Evolutionary conservation across 1,284 basidiomycete species (phyloP).

Genomic region (Cystobasidium slooffiae): DNA sequence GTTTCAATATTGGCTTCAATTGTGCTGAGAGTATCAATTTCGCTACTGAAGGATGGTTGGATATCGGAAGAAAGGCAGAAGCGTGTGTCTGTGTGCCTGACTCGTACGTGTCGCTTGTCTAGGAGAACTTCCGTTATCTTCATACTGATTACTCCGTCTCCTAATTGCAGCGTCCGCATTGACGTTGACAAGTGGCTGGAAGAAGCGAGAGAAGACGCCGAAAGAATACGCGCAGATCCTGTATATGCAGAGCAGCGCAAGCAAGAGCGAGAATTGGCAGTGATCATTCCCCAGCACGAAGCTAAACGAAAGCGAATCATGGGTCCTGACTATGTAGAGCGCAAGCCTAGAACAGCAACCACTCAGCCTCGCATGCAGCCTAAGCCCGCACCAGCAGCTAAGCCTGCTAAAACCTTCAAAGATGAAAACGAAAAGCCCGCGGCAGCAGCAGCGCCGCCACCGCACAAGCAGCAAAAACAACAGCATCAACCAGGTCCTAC

Average conservation of each 20-base stretch:
- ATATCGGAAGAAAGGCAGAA: slow-evolving; percentile 79
- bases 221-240: slow-evolving; percentile 36
- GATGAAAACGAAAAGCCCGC: slow-evolving; percentile 7
- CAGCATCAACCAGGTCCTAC: background rate
- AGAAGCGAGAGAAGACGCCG: slow-evolving; percentile 50
- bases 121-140: background rate
- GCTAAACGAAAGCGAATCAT: slow-evolving; percentile 36
- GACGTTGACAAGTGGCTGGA: slow-evolving; percentile 72
- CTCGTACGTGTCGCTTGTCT: slow-evolving; percentile 64
- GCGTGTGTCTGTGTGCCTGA: slow-evolving; percentile 80
- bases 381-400: slow-evolving; percentile 4
- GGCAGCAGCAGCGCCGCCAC: background rate
- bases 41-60: slow-evolving; percentile 92
- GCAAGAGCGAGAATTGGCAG: slow-evolving; percentile 43
- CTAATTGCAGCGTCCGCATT: slow-evolving; percentile 73
- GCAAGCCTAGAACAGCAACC: slow-evolving; percentile 6
- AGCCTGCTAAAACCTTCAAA: slow-evolving; percentile 1
- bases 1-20: slow-evolving; percentile 96
- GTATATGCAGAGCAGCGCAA: slow-evolving; percentile 43
- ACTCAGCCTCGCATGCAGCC: slow-evolving; percentile 36
- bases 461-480: background rate
- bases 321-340: slow-evolving; percentile 43
- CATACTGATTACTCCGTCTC: background rate
- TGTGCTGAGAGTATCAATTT: slow-evolving; percentile 99
- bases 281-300: slow-evolving; percentile 45